Percentiles rank a stretch among this genome's conserved stretches.
These are phyloP conservation scores for Yarrowia osloensis DNA, from an alignment of 805 yeast species.

Conservation along the genomic window DNA sequence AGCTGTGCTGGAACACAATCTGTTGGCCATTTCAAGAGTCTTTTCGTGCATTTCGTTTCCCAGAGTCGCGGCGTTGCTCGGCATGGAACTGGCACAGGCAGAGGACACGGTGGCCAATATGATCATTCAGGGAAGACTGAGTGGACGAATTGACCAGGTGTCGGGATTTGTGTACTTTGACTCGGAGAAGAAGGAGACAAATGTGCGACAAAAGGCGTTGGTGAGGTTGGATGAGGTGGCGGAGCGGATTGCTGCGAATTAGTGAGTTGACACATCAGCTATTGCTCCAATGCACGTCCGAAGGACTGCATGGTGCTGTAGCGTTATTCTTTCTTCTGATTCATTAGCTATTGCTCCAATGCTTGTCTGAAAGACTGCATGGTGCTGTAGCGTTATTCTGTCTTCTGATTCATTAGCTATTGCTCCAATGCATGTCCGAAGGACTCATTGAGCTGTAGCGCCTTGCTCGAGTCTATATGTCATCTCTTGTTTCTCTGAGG, in stretches of 20 bases:
- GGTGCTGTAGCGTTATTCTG: too few species aligned
- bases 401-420: too few species aligned
- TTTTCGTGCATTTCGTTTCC: constrained; percentile 38
- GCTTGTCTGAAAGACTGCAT: too few species aligned
- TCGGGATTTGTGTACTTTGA: constrained; percentile 36
- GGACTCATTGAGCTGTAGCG: too few species aligned
- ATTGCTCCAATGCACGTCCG: too few species aligned
- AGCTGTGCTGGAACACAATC: constrained; percentile 43
- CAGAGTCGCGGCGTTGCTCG: constrained; percentile 38
- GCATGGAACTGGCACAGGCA: constrained; percentile 36
- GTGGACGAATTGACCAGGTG: constrained; percentile 41
- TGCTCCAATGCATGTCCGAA: too few species aligned
- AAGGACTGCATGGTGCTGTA: too few species aligned
- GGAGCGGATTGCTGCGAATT: neutral
- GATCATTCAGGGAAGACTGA: constrained; percentile 40
- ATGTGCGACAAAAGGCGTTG: neutral
- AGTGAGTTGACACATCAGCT: too few species aligned
- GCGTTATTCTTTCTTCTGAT: too few species aligned
- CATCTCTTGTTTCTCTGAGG: too few species aligned
- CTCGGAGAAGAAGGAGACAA: neutral
- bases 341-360: too few species aligned
- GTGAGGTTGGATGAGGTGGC: constrained; percentile 25
- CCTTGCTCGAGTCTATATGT: too few species aligned
- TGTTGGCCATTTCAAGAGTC: constrained; percentile 41
- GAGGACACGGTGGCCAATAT: constrained; percentile 41